Base-by-base conservation (phyloP, 202 grass and related monocot genomes). In the Musa balbisiana region DNA sequence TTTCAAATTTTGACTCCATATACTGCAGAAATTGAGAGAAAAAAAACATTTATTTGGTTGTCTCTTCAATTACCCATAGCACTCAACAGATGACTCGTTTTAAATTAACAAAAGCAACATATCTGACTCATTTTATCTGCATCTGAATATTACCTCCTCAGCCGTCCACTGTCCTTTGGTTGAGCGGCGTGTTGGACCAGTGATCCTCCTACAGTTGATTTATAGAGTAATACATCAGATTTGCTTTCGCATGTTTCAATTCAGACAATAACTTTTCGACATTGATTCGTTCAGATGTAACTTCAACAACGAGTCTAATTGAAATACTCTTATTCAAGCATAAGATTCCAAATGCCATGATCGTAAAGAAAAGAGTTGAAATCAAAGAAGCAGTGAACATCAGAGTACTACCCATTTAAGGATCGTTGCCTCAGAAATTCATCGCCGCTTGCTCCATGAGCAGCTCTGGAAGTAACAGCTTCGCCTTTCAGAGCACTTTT, bases 91-190 rank as follows among this genome's bases (percentile, higher is more conserved):
- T 43, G 33, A 43, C 33, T 43, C 33, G 33, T 43, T 20, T 60
- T 2, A 43, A 6, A 67, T 67, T 72, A 53, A 53, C 13, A 51
- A 29, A 22, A 22, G 21, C 9, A 50, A 52, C 9, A 52, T 52
- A 71, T 51, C 17, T 10, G 4, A 64, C 1, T 19, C 23, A 16
- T 23, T 11, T 5, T 74, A 73, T 62, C 25, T 52, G 15, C 55
- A 62, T 49, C 52, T 67, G 19, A 65, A 52, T 27, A n/a, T 82
- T 93, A 92, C 95, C 88, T 99, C 95, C 86, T 92, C 91, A 21
- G 87, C 76, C 2, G 91, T 90, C 95, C 95, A 99, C 64, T 99
- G 90, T 59, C 91, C 91, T 80, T 99, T 99, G 12, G 95, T 91
- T 2, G 95, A 98, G 54, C 95, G 95, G 10, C 95, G 79, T 29